Evolutionary conservation across 1,284 basidiomycete species (phyloP), one percentile per base, ranked within the genome.

Genomic region (Ustanciosporium gigantosporum): DNA sequence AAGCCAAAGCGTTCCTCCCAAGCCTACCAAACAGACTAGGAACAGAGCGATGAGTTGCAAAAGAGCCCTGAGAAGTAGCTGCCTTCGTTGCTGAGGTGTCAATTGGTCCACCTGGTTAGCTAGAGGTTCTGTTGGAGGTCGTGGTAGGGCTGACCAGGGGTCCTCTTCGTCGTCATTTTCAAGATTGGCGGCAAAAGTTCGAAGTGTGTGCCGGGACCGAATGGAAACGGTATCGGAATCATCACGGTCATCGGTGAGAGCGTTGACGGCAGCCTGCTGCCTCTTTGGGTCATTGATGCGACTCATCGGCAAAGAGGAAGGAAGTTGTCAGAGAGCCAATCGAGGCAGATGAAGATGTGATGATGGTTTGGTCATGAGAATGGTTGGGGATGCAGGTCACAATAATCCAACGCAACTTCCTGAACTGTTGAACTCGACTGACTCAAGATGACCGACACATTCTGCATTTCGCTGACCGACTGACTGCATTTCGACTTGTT

Each of bases 1-100:
- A 2, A 72, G 31, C 39, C 51, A 75, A 0, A 77, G 46, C 1
- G 65, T 72, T 0, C 61, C 55, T 1, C 55, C 56, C 1, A 75
- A 34, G 3, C 58, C 53, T 20, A 62, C 31, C 2, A 61, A 22
- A 24, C 70, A 71, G 16, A 66, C 47, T n/a, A 67, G 31, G 24
- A 77, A 72, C 5, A 75, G 57, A 1, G 41, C 41, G 1, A 56
- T 13, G 2, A 75, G 50, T 38, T 69, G 51, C 0, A 50, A 5
- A 2, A 46, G 42, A 2, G 70, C 68, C 1, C 66, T 46, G 0
- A 69, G 24, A 9, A 77, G 40, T 1, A 72, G 40, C n/a, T 41
- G 39, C 7, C 59, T 45, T 20, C 66, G 47, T 41, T 72, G 46
- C 0, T 25, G 32, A 0, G 45, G 36, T 0, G 50, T 42, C 1